Percentiles rank a stretch among this genome's conserved stretches.
Evolutionary conservation across 768 basidiomycete genomes (phyloP).

Genomic region (Rhizopogon salebrosus): DNA sequence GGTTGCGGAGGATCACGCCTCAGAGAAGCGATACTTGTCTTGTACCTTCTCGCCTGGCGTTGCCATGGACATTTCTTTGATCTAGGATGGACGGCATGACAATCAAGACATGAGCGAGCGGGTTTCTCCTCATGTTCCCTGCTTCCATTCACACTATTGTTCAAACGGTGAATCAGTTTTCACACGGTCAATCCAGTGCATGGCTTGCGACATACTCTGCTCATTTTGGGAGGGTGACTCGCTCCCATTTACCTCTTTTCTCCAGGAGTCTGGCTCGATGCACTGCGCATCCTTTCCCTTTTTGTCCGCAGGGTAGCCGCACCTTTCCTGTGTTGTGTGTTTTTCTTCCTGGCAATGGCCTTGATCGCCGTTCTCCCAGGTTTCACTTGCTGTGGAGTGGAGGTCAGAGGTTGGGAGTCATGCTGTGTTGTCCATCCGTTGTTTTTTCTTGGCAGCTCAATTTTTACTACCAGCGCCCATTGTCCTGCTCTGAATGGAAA

Average conservation of each 20-base stretch:
- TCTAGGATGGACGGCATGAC: not conserved
- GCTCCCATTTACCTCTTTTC: not conserved
- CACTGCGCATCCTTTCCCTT: not conserved
- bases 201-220: not conserved
- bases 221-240: not conserved
- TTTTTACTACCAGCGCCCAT: not conserved
- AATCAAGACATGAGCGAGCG: not conserved
- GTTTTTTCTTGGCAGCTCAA: conserved; percentile 3
- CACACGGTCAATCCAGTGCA: not conserved
- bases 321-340: conserved; percentile 2
- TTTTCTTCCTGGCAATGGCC: conserved; percentile 3
- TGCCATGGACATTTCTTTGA: not conserved
- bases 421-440: too few species aligned
- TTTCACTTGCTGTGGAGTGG: not conserved
- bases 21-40: not conserved
- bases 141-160: not conserved
- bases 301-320: not conserved
- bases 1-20: not conserved
- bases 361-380: not conserved
- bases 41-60: not conserved
- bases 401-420: not conserved
- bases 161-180: not conserved
- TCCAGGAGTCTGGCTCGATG: not conserved
- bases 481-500: not conserved
- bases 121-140: not conserved